Evolutionary conservation across 2,329 filamentous ascomycete species (phyloP).

Genomic region (Colletotrichum sp.): DNA sequence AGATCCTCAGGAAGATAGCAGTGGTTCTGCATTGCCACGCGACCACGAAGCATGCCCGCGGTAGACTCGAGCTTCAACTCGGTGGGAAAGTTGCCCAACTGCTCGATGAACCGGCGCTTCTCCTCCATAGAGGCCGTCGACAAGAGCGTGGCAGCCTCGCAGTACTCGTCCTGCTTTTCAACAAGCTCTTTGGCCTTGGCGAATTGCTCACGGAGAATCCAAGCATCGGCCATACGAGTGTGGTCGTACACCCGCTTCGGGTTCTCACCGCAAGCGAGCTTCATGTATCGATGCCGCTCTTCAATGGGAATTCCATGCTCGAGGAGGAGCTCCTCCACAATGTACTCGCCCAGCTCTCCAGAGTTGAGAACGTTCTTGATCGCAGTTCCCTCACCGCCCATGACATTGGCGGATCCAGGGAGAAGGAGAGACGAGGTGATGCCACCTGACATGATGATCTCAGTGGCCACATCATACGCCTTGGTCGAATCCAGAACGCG

Average conservation of each 20-base stretch:
- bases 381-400: constrained; percentile 47
- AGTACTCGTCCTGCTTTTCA: constrained; percentile 39
- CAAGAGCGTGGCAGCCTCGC: constrained; percentile 25
- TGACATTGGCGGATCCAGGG: constrained; percentile 48
- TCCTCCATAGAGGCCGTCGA: constrained; percentile 24
- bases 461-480: constrained; percentile 41
- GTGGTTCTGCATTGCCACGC: constrained; percentile 47
- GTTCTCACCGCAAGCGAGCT: constrained; percentile 53
- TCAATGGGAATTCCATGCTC: constrained; percentile 39
- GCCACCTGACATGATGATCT: constrained; percentile 46
- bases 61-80: constrained; percentile 45
- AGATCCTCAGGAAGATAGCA: constrained; percentile 50
- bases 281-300: constrained; percentile 44
- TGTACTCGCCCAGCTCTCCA: constrained; percentile 38
- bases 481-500: constrained; percentile 45
- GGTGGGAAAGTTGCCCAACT: constrained; percentile 29
- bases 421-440: constrained; percentile 51
- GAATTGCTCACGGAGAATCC: constrained; percentile 42
- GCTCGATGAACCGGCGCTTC: constrained; percentile 23
- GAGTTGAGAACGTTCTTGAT: constrained; percentile 44
- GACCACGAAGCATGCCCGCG: constrained; percentile 43
- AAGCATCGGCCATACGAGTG: constrained; percentile 45
- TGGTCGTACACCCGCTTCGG: constrained; percentile 41
- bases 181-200: constrained; percentile 38
- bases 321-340: constrained; percentile 46